phyloP scores from a whole-genome alignment of 169 alveolate species.

The Cardiosporidium cionae region DNA sequence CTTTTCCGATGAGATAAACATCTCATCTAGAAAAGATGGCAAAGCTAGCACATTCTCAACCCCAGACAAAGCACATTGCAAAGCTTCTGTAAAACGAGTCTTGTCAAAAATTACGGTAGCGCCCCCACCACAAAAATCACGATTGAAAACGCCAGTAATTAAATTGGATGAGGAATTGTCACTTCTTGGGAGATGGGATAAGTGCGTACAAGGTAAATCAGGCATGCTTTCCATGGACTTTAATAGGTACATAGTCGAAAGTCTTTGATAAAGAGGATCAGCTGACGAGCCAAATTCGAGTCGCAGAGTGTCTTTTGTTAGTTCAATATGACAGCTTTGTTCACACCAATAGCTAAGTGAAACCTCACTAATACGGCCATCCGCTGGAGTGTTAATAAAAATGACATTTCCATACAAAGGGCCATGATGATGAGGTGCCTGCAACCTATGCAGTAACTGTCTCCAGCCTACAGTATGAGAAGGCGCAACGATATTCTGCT shows the following conservation, averaged over 20 bases:
- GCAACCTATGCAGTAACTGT: background rate
- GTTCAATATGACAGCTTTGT: background rate
- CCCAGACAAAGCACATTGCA: too few species aligned
- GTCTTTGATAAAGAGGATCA: background rate
- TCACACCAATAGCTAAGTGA: too few species aligned
- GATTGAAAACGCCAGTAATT: background rate
- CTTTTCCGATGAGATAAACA: too few species aligned
- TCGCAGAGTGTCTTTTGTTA: background rate
- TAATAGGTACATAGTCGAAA: background rate
- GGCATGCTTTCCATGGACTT: background rate
- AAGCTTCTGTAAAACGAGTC: background rate
- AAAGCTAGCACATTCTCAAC: too few species aligned
- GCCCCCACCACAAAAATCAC: background rate
- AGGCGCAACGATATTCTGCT: too few species aligned
- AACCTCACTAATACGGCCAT: too few species aligned
- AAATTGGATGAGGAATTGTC: too few species aligned
- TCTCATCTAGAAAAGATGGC: too few species aligned
- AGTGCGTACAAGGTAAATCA: too few species aligned
- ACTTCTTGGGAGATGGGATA: too few species aligned
- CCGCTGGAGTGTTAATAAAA: too few species aligned
- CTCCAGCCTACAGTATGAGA: background rate
- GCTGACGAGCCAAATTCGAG: background rate
- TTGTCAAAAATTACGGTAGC: background rate
- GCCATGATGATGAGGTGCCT: background rate
- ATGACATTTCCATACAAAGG: background rate